Evolutionary conservation across 176 grass and related monocot species (phyloP).

Genomic region (Carex myosuroides): DNA sequence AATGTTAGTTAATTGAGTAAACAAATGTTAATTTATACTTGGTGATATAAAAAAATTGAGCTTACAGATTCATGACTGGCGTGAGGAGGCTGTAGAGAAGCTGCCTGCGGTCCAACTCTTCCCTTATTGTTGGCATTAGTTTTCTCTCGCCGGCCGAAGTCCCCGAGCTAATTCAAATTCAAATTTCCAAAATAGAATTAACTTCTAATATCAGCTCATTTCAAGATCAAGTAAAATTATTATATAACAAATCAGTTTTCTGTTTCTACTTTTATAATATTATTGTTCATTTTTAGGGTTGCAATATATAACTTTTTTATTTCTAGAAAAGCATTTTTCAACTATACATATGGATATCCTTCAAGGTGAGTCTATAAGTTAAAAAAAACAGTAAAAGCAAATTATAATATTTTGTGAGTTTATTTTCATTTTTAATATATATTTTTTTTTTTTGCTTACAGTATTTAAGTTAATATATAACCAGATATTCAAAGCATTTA

Average conservation of each 20-base stretch:
- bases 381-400: neutral
- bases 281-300: neutral
- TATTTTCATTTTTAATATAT: neutral
- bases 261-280: neutral
- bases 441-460: neutral
- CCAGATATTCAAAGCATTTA: neutral
- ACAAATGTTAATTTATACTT: slow-evolving; percentile 4
- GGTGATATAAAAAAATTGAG: neutral
- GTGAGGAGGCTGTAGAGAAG: slow-evolving; percentile 90
- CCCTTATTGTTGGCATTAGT: slow-evolving; percentile 88
- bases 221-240: neutral
- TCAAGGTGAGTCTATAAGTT: neutral
- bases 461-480: neutral
- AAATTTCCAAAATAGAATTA: neutral
- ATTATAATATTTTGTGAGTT: neutral
- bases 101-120: slow-evolving; percentile 88
- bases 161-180: slow-evolving; percentile 49
- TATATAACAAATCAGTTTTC: neutral
- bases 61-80: slow-evolving; percentile 95
- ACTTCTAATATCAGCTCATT: neutral
- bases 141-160: slow-evolving; percentile 95
- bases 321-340: neutral
- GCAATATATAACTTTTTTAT: neutral
- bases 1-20: slow-evolving; percentile 14
- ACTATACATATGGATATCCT: neutral